Evolutionary conservation across 139 green algal species (phyloP), one percentile per base, ranked within the genome.

Genomic region (Eudorina sp.): DNA sequence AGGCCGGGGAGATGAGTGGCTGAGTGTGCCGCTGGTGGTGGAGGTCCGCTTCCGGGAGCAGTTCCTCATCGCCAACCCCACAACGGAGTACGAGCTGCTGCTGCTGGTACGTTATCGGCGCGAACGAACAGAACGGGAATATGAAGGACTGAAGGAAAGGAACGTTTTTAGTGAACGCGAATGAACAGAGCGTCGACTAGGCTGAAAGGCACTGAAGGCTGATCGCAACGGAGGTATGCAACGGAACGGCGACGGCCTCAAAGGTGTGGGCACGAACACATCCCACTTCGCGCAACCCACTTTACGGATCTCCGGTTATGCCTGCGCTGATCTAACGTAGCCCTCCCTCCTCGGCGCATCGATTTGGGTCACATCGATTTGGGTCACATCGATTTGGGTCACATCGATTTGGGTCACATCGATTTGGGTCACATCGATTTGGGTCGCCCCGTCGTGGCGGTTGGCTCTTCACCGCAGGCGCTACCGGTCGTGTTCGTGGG

Each of bases 401-500:
- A n/a, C n/a, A n/a, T n/a, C n/a, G n/a, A n/a, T n/a, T n/a, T n/a
- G n/a, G n/a, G n/a, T n/a, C n/a, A n/a, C n/a, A n/a, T n/a, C n/a
- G n/a, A n/a, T n/a, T n/a, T n/a, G n/a, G n/a, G n/a, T n/a, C n/a
- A n/a, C n/a, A n/a, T n/a, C n/a, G n/a, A n/a, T n/a, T n/a, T n/a
- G n/a, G n/a, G n/a, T n/a, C n/a, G n/a, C n/a, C n/a, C n/a, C n/a
- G n/a, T n/a, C n/a, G n/a, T n/a, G n/a, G n/a, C n/a, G n/a, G n/a
- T n/a, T n/a, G n/a, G n/a, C n/a, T n/a, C n/a, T n/a, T n/a, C n/a
- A n/a, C 40, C 25, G 31, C 48, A 92, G 77, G 58, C 85, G 40
- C 31, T 97, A 58, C 95, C 95, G 0, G 53, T 88, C 1, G 89
- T 90, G 38, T 94, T 97, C 80, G 93, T 97, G 77, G 92, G 88